Base-by-base conservation (phyloP, 1,139 yeast genomes). In the Debaryomyces udenii region DNA sequence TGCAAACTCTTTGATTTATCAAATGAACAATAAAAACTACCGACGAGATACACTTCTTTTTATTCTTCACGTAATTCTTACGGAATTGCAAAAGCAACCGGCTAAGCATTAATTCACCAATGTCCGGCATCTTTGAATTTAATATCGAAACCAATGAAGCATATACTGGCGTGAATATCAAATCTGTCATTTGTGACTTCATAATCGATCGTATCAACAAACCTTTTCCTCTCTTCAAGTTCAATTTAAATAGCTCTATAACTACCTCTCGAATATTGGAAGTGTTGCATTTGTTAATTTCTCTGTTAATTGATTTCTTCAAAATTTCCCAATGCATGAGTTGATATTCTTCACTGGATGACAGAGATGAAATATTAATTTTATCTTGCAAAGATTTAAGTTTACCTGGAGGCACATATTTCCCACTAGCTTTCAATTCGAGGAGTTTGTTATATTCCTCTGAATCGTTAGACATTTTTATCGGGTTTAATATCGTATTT, bases 121-220 rank as follows among this genome's bases (percentile, higher is more conserved):
- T 64, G 31, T 77, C 77, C 0, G 95, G 94, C 4, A 87, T 57
- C 52, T 84, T 81, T 6, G 85, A 74, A 59, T 87, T 86, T 14
- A 89, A 45, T 1, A 85, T 70, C 4, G 83, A 74, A 0, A 78
- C 71, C 31, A 89, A 54, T 1, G 86, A 66, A 0, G 91, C 81
- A 55, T 78, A 81, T 1, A 78, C 69, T 1, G 78, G 64, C 0
- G 85, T 72, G 47, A 66, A 68, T 26, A 42, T 31, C 62, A 55
- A 35, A 55, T 52, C 16, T 74, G 70, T 9, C 55, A 70, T 59
- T 55, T 80, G 89, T 1, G 78, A 71, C 43, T 71, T 73, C 78
- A 87, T 81, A 3, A 86, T 45, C 35, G 75, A 64, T 39, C 83
- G 68, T 17, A 79, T 76, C 24, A 84, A 59, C 3, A 83, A 48